Conservation (phyloP, 805 yeast species). For the Kluyveromyces siamensis region DNA sequence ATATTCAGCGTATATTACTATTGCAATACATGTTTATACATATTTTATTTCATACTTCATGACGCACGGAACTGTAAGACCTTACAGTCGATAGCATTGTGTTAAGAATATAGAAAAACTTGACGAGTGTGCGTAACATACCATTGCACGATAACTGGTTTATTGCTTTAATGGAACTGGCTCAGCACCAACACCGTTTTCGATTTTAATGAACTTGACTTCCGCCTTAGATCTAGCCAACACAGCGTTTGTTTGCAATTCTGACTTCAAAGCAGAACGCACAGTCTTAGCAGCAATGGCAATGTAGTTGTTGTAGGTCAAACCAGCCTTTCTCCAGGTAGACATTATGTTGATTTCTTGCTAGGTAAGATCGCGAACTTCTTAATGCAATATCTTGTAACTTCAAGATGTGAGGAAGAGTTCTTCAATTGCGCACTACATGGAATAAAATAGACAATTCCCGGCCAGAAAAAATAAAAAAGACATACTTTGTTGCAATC, state of each 20-base stretch:
- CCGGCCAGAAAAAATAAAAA: not conserved
- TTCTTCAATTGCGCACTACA: too few relatives aligned
- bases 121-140: not conserved
- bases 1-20: not conserved
- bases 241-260: slow-evolving; percentile 58
- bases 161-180: slow-evolving; percentile 26
- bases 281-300: slow-evolving; percentile 84
- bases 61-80: not conserved
- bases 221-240: slow-evolving; percentile 68
- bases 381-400: not conserved
- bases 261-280: slow-evolving; percentile 83
- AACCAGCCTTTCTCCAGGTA: slow-evolving; percentile 59
- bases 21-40: not conserved
- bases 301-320: slow-evolving; percentile 76
- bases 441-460: not conserved
- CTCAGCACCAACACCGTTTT: slow-evolving; percentile 51
- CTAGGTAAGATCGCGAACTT: too few relatives aligned
- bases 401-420: too few relatives aligned
- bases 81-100: not conserved
- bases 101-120: not conserved
- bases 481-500: not conserved
- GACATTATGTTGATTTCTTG: slow-evolving; percentile 32
- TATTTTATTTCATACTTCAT: not conserved
- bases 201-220: slow-evolving; percentile 60
- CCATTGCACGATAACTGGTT: not conserved